phyloP scores from a whole-genome alignment of 139 green algal genomes.

The Coelastrella sp. region DNA sequence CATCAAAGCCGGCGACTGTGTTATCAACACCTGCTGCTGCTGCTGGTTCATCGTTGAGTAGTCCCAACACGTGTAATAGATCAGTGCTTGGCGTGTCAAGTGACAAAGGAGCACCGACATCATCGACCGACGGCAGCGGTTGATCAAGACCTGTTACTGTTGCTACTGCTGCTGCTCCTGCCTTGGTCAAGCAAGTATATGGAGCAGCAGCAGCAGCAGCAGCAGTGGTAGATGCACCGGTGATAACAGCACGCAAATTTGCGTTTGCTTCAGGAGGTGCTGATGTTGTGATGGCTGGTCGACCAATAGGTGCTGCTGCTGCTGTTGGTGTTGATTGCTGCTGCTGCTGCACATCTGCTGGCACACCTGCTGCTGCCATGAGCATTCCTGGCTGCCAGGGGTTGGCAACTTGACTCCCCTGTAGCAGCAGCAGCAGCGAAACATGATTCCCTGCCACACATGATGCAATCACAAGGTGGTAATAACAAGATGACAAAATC shows the following conservation, averaged over 20 bases:
- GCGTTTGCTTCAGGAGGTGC: neutral
- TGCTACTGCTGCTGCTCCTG: slow-evolving; percentile 28
- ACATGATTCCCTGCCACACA: neutral
- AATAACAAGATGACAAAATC: too few species aligned
- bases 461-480: too few species aligned
- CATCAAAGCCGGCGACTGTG: too few species aligned
- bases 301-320: neutral
- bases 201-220: neutral
- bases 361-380: neutral
- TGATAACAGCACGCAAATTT: neutral
- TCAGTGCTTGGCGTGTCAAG: neutral
- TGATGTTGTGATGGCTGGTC: neutral
- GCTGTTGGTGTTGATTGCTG: neutral
- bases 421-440: slow-evolving; percentile 2
- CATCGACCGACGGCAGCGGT: neutral
- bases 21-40: neutral
- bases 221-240: neutral
- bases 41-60: neutral
- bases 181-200: neutral
- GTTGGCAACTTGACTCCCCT: slow-evolving; percentile 29
- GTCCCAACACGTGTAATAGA: slow-evolving; percentile 15
- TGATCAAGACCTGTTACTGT: slow-evolving; percentile 4
- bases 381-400: slow-evolving; percentile 27
- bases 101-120: neutral
- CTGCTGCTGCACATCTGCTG: neutral